phyloP scores from a whole-genome alignment of 495 filamentous ascomycete genomes.

The Talaromyces trachyspermus region DNA sequence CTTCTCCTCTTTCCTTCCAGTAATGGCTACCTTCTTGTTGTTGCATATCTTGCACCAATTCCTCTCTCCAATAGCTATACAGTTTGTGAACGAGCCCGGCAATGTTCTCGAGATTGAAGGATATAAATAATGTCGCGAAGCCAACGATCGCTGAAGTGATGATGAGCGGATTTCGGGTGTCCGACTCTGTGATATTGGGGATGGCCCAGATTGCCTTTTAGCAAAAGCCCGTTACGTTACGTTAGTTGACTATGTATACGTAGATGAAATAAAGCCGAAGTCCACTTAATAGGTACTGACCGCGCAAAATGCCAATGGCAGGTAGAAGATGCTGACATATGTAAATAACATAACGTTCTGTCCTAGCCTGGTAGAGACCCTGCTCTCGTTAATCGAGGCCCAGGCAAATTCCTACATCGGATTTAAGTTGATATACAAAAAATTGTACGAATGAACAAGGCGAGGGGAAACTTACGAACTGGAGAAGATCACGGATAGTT shows the following conservation, averaged over 20 bases:
- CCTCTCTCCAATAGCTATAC: background rate
- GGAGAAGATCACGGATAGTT: conserved; percentile 16
- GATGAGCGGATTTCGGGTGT: conserved; percentile 2
- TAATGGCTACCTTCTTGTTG: background rate
- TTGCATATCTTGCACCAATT: conserved; percentile 2
- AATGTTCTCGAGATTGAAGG: background rate
- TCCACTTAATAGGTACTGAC: conserved; percentile 4
- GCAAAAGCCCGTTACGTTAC: conserved; percentile 3
- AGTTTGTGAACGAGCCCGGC: background rate
- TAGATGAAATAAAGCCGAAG: background rate
- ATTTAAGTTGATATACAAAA: background rate
- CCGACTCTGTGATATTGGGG: conserved; percentile 3
- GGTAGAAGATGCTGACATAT: conserved; percentile 29
- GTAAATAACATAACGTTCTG: conserved; percentile 31
- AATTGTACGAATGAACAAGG: background rate
- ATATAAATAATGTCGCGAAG: conserved; percentile 7
- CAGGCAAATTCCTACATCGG: conserved; percentile 16
- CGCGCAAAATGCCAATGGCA: conserved; percentile 25
- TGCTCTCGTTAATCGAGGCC: conserved; percentile 24
- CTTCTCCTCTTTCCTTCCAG: conserved; percentile 2
- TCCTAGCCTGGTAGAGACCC: conserved; percentile 21
- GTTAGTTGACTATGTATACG: background rate
- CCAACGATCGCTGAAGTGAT: conserved; percentile 9
- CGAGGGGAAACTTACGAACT: conserved; percentile 12
- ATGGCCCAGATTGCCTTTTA: conserved; percentile 15